A percentile compares a stretch with the other conserved stretches of the same genome.
Evolutionary conservation across 2,329 filamentous ascomycete species (phyloP).

Genomic region (Pseudofabraea citricarpa): DNA sequence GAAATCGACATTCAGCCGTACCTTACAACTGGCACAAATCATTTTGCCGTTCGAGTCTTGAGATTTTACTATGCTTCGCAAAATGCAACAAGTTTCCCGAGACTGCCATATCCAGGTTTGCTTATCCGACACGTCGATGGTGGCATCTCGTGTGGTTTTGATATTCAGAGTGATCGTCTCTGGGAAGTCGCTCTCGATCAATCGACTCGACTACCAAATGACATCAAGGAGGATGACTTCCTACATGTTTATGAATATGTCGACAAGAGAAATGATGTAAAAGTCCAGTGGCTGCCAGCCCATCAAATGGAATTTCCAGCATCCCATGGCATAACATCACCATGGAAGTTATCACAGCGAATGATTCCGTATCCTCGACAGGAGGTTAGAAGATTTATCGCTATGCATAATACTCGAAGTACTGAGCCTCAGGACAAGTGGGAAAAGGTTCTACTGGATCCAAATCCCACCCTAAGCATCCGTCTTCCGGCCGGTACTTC

Average conservation of each 20-base stretch:
- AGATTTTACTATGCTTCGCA: neutral
- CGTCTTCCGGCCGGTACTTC: conserved; percentile 8
- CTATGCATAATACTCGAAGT: too few relatives aligned
- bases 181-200: conserved; percentile 24
- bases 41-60: neutral
- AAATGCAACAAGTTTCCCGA: neutral
- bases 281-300: too few relatives aligned
- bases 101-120: neutral
- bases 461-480: too few relatives aligned
- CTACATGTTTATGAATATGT: too few relatives aligned
- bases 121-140: conserved; percentile 20
- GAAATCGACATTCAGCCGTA: neutral
- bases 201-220: conserved; percentile 23
- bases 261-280: too few relatives aligned
- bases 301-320: too few relatives aligned
- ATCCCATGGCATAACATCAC: too few relatives aligned
- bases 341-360: too few relatives aligned
- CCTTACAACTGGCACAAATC: neutral
- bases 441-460: too few relatives aligned
- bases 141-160: conserved; percentile 6
- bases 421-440: too few relatives aligned
- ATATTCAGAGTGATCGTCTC: conserved; percentile 4
- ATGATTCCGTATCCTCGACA: too few relatives aligned
- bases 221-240: conserved; percentile 33
- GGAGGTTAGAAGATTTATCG: too few relatives aligned